Conservation (phyloP, 2,329 filamentous ascomycete genomes). For the Pyricularia pennisetigena region DNA sequence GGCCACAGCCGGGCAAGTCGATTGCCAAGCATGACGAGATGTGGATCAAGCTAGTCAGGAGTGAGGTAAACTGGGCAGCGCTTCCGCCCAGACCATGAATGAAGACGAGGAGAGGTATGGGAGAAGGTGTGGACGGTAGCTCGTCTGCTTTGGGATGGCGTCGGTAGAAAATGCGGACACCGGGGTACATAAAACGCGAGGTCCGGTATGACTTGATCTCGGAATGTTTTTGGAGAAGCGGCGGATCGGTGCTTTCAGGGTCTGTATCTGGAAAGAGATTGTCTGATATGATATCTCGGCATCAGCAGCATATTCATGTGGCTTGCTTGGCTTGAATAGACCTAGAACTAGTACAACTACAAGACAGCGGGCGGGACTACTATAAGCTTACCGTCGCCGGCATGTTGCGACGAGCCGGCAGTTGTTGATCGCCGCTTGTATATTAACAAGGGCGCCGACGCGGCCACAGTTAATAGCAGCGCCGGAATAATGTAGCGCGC, state of each 20-base stretch:
- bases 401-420: neutral
- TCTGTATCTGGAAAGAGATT: conserved; percentile 12
- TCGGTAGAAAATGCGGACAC: conserved; percentile 74
- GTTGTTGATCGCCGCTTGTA: neutral
- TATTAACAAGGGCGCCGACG: neutral
- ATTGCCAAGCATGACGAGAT: conserved; percentile 77
- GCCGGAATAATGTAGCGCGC: neutral
- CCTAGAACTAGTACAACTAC: neutral
- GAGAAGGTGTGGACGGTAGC: conserved; percentile 61
- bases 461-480: neutral
- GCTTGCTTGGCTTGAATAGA: neutral
- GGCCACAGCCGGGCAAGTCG: conserved; percentile 83
- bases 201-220: conserved; percentile 65
- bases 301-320: neutral
- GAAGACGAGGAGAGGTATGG: conserved; percentile 79
- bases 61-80: conserved; percentile 73
- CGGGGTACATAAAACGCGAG: conserved; percentile 57
- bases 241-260: conserved; percentile 56
- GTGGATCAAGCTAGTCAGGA: conserved; percentile 74
- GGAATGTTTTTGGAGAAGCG: conserved; percentile 71
- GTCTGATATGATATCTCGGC: neutral
- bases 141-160: conserved; percentile 75
- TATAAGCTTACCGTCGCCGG: neutral
- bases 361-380: neutral
- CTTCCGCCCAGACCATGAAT: conserved; percentile 92